Evolutionary conservation across 2,329 filamentous ascomycete species (phyloP).

Genomic region (Penicillium expansum): DNA sequence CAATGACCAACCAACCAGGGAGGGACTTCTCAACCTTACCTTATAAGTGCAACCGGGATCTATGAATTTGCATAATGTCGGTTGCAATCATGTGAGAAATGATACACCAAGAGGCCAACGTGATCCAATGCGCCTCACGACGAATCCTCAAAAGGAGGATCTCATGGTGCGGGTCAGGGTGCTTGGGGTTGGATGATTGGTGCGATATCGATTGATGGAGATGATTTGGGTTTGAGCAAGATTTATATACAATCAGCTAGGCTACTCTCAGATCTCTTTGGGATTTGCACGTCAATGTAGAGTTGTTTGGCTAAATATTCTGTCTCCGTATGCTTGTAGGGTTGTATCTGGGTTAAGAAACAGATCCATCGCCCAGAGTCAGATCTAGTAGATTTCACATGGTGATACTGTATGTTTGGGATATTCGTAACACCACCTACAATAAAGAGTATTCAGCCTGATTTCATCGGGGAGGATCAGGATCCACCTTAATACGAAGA

Average conservation of each 20-base stretch:
- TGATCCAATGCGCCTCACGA: neutral
- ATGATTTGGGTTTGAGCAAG: neutral
- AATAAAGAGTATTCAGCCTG: neutral
- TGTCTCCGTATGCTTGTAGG: neutral
- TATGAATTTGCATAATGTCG: neutral
- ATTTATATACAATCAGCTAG: neutral
- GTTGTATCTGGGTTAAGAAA: neutral
- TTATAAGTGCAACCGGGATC: neutral
- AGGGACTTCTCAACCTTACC: neutral
- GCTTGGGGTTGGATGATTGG: neutral
- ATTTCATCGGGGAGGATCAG: neutral
- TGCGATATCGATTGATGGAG: neutral
- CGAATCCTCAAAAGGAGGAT: neutral
- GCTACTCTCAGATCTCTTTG: neutral
- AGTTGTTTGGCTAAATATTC: conserved; percentile 2
- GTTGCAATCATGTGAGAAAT: neutral
- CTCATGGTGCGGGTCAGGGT: neutral
- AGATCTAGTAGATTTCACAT: neutral
- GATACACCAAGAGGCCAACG: neutral
- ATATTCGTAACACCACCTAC: neutral
- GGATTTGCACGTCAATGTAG: conserved; percentile 5
- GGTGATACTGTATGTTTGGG: neutral
- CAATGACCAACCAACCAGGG: neutral
- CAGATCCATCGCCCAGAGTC: neutral
- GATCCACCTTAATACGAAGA: neutral